Base-by-base conservation (phyloP, 768 basidiomycete genomes). In the Podaxis pistillaris region DNA sequence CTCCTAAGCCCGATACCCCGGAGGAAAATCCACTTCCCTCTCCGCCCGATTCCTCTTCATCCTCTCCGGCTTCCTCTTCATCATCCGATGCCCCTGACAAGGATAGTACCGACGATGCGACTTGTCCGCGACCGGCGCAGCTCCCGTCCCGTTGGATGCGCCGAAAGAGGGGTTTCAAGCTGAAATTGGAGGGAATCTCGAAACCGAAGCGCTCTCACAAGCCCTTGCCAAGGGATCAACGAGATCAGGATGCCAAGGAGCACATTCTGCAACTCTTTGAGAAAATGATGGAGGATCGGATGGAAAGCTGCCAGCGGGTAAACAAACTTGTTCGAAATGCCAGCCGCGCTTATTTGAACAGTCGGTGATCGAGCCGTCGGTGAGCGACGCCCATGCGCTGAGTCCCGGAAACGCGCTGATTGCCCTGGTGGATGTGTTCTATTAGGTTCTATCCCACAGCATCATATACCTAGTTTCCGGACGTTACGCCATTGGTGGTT, bases 251-350 rank as follows among this genome's bases (percentile, higher is more conserved):
- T 53, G 58, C 58, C 62, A 70, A 71, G 49, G 81, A 85, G 28
- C 82, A 79, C 58, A 80, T 91, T 58, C 75, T 91, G 63, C 81
- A 85, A 67, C 81, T 86, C 78, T 89, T 88, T 68, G 87, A 87
- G 62, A 81, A 84, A 63, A 86, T 91, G 77, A 83, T 90, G 78
- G 86, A 89, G 68, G 79, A 85, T 2, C 81, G 90, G 59, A 85
- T 91, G 82, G 89, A 90, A 72, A 90, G 87, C 68, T 91, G 90
- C 71, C 81, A 87, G 65, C 79, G 88, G 37, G 78, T 89, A 57
- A 83, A 83, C 65, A 81, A 80, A 52, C 76, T 91, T 64, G 81
- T 89, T 41, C 74, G 76, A 54, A 75, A 79, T 56, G 79, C 79
- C 50, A 80, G 77, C 67, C 72, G 74, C 58, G 69, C 71, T 24